Base-by-base conservation (phyloP, 108 stramenopile genomes). In the Fragilaria radians region DNA sequence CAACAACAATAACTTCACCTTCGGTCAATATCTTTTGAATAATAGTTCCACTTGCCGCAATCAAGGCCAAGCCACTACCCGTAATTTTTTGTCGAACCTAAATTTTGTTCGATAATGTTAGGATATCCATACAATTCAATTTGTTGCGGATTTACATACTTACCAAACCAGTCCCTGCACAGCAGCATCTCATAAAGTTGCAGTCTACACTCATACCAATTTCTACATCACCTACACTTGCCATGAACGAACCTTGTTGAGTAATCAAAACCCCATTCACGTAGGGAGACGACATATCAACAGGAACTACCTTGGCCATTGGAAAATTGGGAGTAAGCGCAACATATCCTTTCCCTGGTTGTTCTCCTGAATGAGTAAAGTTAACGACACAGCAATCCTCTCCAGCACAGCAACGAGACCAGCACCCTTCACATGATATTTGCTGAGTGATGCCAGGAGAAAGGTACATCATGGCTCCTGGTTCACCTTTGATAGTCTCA, bases 1-100 rank as follows among this genome's bases (percentile, higher is more conserved):
- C 85, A 9, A 93, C 77, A 5, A 89, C 51, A 49, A 90, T 66
- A n/a, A 61, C 78, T 63, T 93, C 91, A 31, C 81, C 83, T 2
- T 58, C 61, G 23, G 23, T 45, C 11, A 93, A 54, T 14, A 81
- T 75, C 30, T 80, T 76, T 54, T 81, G 75, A 4, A 90, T 83
- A 1, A 90, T 72, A 1, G 86, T 72, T 17, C 91, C 91, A 27
- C 77, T 80, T 11, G 79, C 86, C 28, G 74, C 79, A 46, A 93
- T 48, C 46, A 93, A 86, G n/a, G 68, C 88, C 46, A 82, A 79
- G 29, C 83, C 85, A 1, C 61, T 61, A 3, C 80, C 83, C 19
- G 46, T 28, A 31, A 77, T 29, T 42, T 72, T 71, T 61, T 81
- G 80, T 21, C 80, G 75, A 32, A 80, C 54, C 23, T 74, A 30